phyloP scores from a whole-genome alignment of 1,139 yeast genomes.

The Geotrichum macrosporum region DNA sequence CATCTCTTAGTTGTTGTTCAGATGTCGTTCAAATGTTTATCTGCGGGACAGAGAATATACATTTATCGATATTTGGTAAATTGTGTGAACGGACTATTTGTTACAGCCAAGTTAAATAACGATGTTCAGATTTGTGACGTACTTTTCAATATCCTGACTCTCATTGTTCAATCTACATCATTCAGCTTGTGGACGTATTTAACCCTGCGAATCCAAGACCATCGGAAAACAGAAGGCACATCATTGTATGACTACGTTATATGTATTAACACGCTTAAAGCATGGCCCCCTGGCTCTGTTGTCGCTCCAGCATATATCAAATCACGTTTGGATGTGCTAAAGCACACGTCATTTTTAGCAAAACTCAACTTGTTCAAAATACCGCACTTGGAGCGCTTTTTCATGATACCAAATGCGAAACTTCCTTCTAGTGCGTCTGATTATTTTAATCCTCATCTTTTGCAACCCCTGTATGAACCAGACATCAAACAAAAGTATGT shows the following conservation, averaged over 20 bases:
- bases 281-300: slow-evolving; percentile 12
- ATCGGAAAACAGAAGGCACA: background rate
- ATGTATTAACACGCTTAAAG: slow-evolving; percentile 6
- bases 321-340: background rate
- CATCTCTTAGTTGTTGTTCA: no score
- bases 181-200: no score
- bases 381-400: background rate
- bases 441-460: slow-evolving; percentile 5
- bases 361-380: background rate
- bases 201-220: no score
- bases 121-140: no score
- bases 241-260: background rate
- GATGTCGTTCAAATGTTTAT: no score
- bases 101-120: no score
- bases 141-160: no score
- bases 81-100: no score
- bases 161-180: no score
- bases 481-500: background rate
- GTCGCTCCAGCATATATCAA: slow-evolving; percentile 9
- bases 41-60: no score
- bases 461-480: slow-evolving; percentile 8
- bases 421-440: slow-evolving; percentile 6
- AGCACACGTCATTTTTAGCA: background rate
- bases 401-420: slow-evolving; percentile 2
- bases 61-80: no score